Evolutionary conservation across 2,329 filamentous ascomycete genomes (phyloP), one percentile per base, ranked within the genome.

Genomic region (Xylariaceae sp.): DNA sequence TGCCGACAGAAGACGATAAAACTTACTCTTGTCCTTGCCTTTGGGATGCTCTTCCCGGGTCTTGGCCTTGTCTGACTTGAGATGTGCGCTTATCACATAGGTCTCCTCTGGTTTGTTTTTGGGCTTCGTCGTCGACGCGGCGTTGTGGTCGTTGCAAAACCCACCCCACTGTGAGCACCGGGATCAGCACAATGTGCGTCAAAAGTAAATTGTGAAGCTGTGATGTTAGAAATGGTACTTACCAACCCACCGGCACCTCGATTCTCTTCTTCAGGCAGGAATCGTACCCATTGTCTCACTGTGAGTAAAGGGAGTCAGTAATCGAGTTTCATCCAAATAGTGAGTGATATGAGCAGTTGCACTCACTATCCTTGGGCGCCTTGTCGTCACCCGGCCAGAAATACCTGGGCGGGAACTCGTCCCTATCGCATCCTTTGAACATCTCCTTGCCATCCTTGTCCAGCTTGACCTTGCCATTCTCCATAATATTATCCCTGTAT

Each of bases 391-490:
- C 48, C 19, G 48, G 40, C 48, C 48, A 51, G 40, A 51, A 51
- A 29, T 51, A 45, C 48, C 41, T 51, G 2, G 40, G 48, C 16
- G 48, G 48, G 41, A 51, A 51, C 40, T 51, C 40, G 41, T 51
- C 48, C n/a, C 48, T 32, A 20, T 51, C 40, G 41, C 48, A 51
- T 26, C 29, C 23, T 44, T 37, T 44, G 43, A 44, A 44, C 43
- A 44, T 26, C 43, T 23, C 20, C n/a, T 44, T 44, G 20, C 43
- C 43, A 7, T 23, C 16, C 20, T 4, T 12, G 26, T 44, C 43
- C 43, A 44, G 43, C 20, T 44, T 44, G 3, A 23, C 20, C 43
- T 44, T 44, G 43, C 43, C 43, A 9, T 44, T 32, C n/a, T 45
- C 29, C 23, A 45, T 44, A 18, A 18, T 21, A 29, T 19, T 40